Percentiles rank a stretch among this genome's conserved stretches.
Evolutionary conservation across 495 filamentous ascomycete genomes (phyloP).

Genomic region (Neurospora hispaniola): DNA sequence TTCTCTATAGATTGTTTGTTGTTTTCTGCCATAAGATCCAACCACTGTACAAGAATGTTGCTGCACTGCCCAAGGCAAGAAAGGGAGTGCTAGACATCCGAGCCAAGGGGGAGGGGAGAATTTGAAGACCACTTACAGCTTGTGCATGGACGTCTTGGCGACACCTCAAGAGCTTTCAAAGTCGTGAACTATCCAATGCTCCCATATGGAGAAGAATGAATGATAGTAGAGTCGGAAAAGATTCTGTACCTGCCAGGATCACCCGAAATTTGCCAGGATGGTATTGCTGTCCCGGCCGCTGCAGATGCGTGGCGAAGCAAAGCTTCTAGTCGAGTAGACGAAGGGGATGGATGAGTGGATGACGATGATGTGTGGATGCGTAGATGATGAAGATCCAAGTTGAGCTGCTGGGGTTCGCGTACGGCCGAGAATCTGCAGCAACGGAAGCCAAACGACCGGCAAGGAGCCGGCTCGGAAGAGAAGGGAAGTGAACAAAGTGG

Average conservation of each 20-base stretch:
- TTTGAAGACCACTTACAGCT: slow-evolving; percentile 29
- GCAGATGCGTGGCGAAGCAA: neutral
- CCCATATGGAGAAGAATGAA: neutral
- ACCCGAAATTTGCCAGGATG: neutral
- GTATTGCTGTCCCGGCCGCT: neutral
- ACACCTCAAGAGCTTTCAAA: neutral
- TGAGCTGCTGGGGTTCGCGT: neutral
- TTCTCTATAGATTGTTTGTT: neutral
- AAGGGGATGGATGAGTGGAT: neutral
- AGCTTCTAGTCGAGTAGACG: neutral
- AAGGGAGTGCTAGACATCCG: slow-evolving; percentile 22
- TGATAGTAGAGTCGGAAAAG: neutral
- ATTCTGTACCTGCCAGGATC: neutral
- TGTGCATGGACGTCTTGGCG: slow-evolving; percentile 26
- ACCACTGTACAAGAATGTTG: neutral
- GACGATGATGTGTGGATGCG: neutral
- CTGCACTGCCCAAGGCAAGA: slow-evolving; percentile 19
- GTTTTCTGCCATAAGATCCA: slow-evolving; percentile 9
- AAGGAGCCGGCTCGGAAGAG: neutral
- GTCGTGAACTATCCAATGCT: neutral
- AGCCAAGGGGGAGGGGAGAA: slow-evolving; percentile 17
- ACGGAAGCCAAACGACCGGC: neutral
- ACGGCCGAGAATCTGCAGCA: neutral
- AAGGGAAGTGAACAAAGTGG: slow-evolving; percentile 5
- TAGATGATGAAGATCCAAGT: neutral